Evolutionary conservation across 2,329 filamentous ascomycete genomes (phyloP).

Genomic region (Coniochaeta sp.): DNA sequence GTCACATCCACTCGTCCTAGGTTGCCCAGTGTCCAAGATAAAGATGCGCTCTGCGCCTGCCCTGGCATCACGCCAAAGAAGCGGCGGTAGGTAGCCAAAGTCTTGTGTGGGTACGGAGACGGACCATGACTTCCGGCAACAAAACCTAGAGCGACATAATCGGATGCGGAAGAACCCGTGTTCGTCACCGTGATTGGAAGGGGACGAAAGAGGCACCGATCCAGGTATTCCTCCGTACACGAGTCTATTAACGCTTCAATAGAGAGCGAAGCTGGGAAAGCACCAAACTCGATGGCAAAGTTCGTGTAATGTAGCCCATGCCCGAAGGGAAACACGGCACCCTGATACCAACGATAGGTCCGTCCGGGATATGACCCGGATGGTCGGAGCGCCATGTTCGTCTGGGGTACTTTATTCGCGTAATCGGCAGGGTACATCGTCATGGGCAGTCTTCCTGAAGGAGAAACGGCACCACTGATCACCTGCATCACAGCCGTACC

Average conservation of each 20-base stretch:
- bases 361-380: constrained; percentile 36
- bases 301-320: constrained; percentile 52
- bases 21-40: constrained; percentile 39
- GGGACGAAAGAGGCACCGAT: constrained; percentile 34
- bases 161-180: constrained; percentile 35
- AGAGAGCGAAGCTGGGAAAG: constrained; percentile 18
- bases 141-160: constrained; percentile 47
- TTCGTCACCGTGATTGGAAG: constrained; percentile 39
- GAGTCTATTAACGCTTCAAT: constrained; percentile 28
- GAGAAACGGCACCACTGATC: constrained; percentile 39
- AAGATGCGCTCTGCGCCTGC: constrained; percentile 17
- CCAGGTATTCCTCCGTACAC: constrained; percentile 28
- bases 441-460: constrained; percentile 46
- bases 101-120: constrained; percentile 43
- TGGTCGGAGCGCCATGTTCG: constrained; percentile 47
- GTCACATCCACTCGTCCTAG: constrained; percentile 40
- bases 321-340: constrained; percentile 46
- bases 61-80: constrained; percentile 29
- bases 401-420: constrained; percentile 40
- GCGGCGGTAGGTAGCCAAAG: constrained; percentile 42
- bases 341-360: constrained; percentile 53
- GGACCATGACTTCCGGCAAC: constrained; percentile 38
- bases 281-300: constrained; percentile 27
- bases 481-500: constrained; percentile 48
- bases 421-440: constrained; percentile 51